Conservation (phyloP, 2,329 filamentous ascomycete genomes). For the Stagonosporopsis vannaccii region DNA sequence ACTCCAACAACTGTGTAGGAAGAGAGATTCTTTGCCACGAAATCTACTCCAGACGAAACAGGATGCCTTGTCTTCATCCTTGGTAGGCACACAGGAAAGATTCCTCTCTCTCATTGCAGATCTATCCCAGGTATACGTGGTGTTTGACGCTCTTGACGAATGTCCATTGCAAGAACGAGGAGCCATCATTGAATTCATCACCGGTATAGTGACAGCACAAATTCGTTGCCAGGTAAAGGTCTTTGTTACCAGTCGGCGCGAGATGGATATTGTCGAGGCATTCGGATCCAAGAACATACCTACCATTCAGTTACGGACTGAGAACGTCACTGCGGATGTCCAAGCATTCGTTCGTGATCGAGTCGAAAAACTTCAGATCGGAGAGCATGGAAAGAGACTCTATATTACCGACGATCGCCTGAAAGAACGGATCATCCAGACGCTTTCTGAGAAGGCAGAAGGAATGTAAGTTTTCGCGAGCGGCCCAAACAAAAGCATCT, state of each 20-base stretch:
- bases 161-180: conserved; percentile 20
- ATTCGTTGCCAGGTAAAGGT: conserved; percentile 20
- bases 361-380: conserved; percentile 21
- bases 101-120: conserved; percentile 16
- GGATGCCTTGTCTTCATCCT: conserved; percentile 16
- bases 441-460: conserved; percentile 25
- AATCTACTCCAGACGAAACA: conserved; percentile 17
- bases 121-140: conserved; percentile 13
- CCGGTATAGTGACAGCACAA: conserved; percentile 12
- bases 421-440: conserved; percentile 22
- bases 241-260: conserved; percentile 29
- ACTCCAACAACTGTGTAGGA: conserved; percentile 23
- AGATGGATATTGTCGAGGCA: conserved; percentile 28
- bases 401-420: conserved; percentile 22
- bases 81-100: conserved; percentile 18
- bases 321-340: conserved; percentile 28
- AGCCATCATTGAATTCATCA: conserved; percentile 18
- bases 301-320: conserved; percentile 24
- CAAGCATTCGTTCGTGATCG: conserved; percentile 19
- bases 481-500: neutral
- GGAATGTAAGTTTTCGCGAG: conserved; percentile 26
- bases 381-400: conserved; percentile 22
- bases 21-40: conserved; percentile 5
- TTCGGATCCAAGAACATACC: conserved; percentile 25
- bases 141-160: conserved; percentile 28